Evolutionary conservation across 2,329 filamentous ascomycete genomes (phyloP), one percentile per base, ranked within the genome.

Genomic region (Exutisphaerella laricina): DNA sequence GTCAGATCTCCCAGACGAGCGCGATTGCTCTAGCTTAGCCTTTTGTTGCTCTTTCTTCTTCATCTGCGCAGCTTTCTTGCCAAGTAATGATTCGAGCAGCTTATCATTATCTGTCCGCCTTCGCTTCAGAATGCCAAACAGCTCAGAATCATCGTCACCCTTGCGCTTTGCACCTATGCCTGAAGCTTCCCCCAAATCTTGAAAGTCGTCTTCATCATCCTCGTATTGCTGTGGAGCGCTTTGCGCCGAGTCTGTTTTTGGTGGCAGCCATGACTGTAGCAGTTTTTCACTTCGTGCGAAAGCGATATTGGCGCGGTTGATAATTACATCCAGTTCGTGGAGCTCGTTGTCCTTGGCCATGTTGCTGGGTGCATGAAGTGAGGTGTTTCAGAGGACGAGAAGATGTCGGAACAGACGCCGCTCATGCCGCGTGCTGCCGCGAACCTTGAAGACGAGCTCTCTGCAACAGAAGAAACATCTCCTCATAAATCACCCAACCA

Each of bases 191-290:
- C 37, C 45, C 14, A 45, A 37, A 43, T 46, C 33, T n/a, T 65
- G 69, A 52, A 75, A 77, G 29, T 76, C 66, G 48, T 74, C 72
- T 54, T 75, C 66, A 47, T 80, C 76, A 39, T 77, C 72, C 31
- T 66, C 60, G 21, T 36, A 30, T n/a, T 21, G 16, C n/a, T 31
- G 3, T n/a, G 30, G 18, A 14, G 17, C 17, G 10, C 12, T 28
- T 28, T 25, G 30, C 4, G 12, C 16, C 14, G 39, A 69, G 65
- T 16, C 65, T 59, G 12, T 58, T 43, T 10, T 66, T 58, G 62
- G 64, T 12, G 71, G 60, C 7, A 80, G 69, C 73, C 74, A 74
- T 51, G 76, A 78, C 38, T 73, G 68, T 43, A 80, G 63, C n/a
- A 77, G 61, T 26, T 68, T 68, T 49, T 77, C 73, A 39, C 70